Conservation (phyloP, 345 rosid genomes). For the Leavenworthia alabamica region DNA sequence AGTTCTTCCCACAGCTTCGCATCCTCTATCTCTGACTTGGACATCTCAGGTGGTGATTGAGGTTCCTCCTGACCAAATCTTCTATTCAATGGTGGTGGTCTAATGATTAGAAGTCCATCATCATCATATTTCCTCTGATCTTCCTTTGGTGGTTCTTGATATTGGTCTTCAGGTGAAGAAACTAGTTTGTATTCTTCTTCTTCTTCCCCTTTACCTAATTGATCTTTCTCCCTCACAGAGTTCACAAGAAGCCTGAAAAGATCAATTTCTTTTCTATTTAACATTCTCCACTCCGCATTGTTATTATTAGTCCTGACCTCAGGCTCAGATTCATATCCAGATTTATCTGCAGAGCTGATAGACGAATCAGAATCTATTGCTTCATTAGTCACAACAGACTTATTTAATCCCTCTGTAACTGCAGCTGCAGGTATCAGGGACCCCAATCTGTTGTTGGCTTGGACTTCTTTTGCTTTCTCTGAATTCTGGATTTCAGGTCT, state of each 20-base stretch:
- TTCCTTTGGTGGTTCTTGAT: neutral
- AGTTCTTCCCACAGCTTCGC: constrained; percentile 13
- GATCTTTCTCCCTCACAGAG: constrained; percentile 25
- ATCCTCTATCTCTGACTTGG: constrained; percentile 4
- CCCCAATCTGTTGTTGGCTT: neutral
- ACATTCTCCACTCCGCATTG: constrained; percentile 4
- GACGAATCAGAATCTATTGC: constrained; percentile 10
- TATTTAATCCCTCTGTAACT: neutral
- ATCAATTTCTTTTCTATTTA: constrained; percentile 24
- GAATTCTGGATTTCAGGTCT: neutral
- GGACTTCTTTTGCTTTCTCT: constrained; percentile 7
- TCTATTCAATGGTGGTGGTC: constrained; percentile 13
- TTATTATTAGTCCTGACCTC: constrained; percentile 3
- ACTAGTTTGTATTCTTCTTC: constrained; percentile 6
- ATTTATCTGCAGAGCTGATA: constrained; percentile 13
- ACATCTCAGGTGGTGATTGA: constrained; percentile 2
- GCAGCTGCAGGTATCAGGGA: constrained; percentile 3
- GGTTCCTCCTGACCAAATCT: constrained; percentile 20
- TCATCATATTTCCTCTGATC: constrained; percentile 14
- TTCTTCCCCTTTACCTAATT: constrained; percentile 2
- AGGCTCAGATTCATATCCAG: constrained; percentile 26
- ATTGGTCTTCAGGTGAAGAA: constrained; percentile 20
- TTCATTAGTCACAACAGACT: constrained; percentile 6
- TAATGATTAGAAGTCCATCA: constrained; percentile 18
- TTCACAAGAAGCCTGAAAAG: constrained; percentile 29